Evolutionary conservation across 352 stramenopile genomes (phyloP), one percentile per base, ranked within the genome.

Genomic region (Globisporangium emineosum): DNA sequence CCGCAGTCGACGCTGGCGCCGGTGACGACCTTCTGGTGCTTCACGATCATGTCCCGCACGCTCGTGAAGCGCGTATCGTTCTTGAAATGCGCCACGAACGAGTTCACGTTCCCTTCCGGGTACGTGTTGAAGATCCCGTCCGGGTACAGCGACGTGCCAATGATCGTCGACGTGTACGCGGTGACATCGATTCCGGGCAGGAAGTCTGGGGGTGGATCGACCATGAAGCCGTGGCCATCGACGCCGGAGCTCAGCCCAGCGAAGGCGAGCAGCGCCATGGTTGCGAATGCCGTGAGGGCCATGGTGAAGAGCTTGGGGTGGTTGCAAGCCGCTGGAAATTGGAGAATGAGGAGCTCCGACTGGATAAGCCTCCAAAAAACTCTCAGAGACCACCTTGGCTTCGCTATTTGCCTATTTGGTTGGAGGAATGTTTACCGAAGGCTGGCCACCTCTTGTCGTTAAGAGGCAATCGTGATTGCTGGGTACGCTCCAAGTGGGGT

Each of bases 71-170:
- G 33, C 33, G 55, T 61, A 21, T 61, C 33, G 32, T 61, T 61
- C 40, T 61, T 61, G 55, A 61, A 61, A 51, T 61, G 55, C 55
- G 9, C 55, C 29, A 61, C 55, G 23, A 61, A 61, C 33, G 55
- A 61, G 55, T 61, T 61, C 55, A 51, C 55, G 32, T 61, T 61
- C 21, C 55, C 55, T 33, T 47, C 40, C 43, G 55, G 55, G 32
- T 61, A 61, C 33, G 55, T 61, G 17, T 50, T 61, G 33, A 61
- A 51, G 33, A 50, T 51, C 1, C 55, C 55, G 25, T 61, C 55
- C 5, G 55, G 55, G 55, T 61, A 61, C 33, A 61, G 35, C 33
- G 55, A 47, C 33, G 33, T 51, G 8, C 55, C 55, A 17, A 51
- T 50, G 55, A 61, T 61, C 55, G 40, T 51, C 21, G 55, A 61